Base-by-base conservation (phyloP, 441 rosid species). In the Jatropha multifida region DNA sequence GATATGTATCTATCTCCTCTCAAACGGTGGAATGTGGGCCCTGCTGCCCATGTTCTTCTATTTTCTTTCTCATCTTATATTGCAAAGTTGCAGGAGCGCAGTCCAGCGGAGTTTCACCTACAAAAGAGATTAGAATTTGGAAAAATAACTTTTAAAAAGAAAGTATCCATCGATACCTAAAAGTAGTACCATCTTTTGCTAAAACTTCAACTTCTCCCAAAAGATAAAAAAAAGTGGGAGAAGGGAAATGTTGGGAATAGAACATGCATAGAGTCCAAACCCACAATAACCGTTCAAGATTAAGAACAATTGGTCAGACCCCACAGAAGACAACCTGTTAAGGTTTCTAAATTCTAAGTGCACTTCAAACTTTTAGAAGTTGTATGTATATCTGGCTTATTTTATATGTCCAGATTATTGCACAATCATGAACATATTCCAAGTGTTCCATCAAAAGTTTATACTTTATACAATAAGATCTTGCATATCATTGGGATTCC, bases 41-140 rank as follows among this genome's bases (percentile, higher is more conserved):
- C 58, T 38, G 67, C 73, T 65, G 78, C 67, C 75, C 75, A 56
- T 73, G 74, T 75, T 78, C 85, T 79, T 87, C 85, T 79, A 90
- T 75, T 85, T 88, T 94, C 80, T 81, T 81, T 56, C 76, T 85
- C 97, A 93, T 93, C 90, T 93, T 93, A 87, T 85, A 90, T 77
- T 92, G 97, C 77, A 93, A 83, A 48, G 97, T 93, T 41, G 89
- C 95, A 3, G 94, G 96, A 40, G 98, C 97, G 81, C 97, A 93
- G 80, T 95, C 98, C 69, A 95, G 79, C 49, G 97, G 91, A 64
- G 97, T 92, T 87, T 95, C 98, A 72, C 98, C 97, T 90, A 76
- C 8, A 60, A 46, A 78, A 66, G 68, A 41, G 12, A 48, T 77
- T 42, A 68, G 32, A 59, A 68, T 12, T 44, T 48, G 18, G 37